Evolutionary conservation across 1,284 basidiomycete genomes (phyloP), one percentile per base, ranked within the genome.

Genomic region (Chalciporus sp.): DNA sequence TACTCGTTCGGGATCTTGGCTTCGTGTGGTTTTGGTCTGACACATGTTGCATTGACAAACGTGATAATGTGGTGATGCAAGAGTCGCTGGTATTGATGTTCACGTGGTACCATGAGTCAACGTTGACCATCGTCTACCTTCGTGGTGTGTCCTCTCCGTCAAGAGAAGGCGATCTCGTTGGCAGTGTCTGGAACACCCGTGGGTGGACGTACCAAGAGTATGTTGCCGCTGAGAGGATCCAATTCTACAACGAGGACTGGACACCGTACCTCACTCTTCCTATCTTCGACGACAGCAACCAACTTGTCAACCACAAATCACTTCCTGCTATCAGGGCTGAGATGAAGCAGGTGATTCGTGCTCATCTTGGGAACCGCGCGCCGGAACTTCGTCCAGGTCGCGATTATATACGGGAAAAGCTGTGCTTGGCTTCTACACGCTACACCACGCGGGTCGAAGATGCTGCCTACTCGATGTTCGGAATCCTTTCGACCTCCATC

Each of bases 161-260:
- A 1, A 7, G 6, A 7, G 52, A 12, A 1, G 45, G 44, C 3
- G 41, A 5, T 11, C 57, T 58, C 1, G 8, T 19, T 9, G 9
- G n/a, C 10, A 48, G 49, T 31, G 16, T 6, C 14, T 56, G 54
- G 54, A 42, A 39, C 23, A 50, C 28, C 20, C 45, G 58, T 1
- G 61, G 49, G 2, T 60, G 58, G 58, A 59, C 53, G 4, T 50
- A 54, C 2, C 58, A 52, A 44, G 58, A 50, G 29, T 46, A 59
- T 12, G 29, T 56, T 19, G 58, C 60, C 7, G 39, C 53, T 5
- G 44, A 42, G 16, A 29, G 29, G 1, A 39, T 56, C 17, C 41
- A 40, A 23, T 39, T 39, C 37, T 39, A 39, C 17, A 10, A 2
- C 8, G 37, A 51, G 11, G 47, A 51, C 9, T 51, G 49, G 49